phyloP scores from a whole-genome alignment of 1,139 yeast genomes.

The Pichia sp. region DNA sequence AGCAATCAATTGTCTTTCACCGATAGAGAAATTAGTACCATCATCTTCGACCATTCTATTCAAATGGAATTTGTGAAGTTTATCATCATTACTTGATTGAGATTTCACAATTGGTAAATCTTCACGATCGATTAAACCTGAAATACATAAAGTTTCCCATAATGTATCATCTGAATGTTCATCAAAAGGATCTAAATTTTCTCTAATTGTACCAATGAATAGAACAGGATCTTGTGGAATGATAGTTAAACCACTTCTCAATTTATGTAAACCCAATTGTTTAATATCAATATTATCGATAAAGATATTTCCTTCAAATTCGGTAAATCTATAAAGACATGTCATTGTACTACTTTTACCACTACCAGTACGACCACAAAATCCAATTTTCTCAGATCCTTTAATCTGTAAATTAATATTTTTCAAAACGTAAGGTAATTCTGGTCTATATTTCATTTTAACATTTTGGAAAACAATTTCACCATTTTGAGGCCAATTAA shows the following conservation, averaged over 20 bases:
- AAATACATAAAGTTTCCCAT: slow-evolving; percentile 39
- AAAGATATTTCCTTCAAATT: slow-evolving; percentile 26
- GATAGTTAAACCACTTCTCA: slow-evolving; percentile 34
- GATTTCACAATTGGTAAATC: no score
- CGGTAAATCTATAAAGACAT: slow-evolving; percentile 35
- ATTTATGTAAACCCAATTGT: slow-evolving; percentile 30
- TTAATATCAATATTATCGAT: slow-evolving; percentile 34
- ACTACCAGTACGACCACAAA: slow-evolving; percentile 41
- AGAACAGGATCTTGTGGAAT: slow-evolving; percentile 42
- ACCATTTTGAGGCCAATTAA: slow-evolving; percentile 58
- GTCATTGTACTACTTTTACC: slow-evolving; percentile 40
- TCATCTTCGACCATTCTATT: slow-evolving; percentile 38
- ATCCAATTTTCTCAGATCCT: slow-evolving; percentile 35
- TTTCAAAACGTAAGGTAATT: slow-evolving; percentile 41
- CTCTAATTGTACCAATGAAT: slow-evolving; percentile 35
- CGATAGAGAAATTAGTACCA: slow-evolving; percentile 48
- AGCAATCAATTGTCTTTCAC: slow-evolving; percentile 49
- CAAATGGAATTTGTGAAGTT: slow-evolving; percentile 40
- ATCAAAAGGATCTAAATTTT: slow-evolving; percentile 37
- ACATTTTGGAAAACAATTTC: slow-evolving; percentile 52
- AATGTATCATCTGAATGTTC: slow-evolving; percentile 33
- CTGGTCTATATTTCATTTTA: slow-evolving; percentile 61
- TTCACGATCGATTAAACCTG: slow-evolving; percentile 28
- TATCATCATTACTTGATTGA: neutral
- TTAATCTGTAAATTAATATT: slow-evolving; percentile 30